Base-by-base conservation (phyloP, 169 alveolate species). In the Eimeria falciformis region DNA sequence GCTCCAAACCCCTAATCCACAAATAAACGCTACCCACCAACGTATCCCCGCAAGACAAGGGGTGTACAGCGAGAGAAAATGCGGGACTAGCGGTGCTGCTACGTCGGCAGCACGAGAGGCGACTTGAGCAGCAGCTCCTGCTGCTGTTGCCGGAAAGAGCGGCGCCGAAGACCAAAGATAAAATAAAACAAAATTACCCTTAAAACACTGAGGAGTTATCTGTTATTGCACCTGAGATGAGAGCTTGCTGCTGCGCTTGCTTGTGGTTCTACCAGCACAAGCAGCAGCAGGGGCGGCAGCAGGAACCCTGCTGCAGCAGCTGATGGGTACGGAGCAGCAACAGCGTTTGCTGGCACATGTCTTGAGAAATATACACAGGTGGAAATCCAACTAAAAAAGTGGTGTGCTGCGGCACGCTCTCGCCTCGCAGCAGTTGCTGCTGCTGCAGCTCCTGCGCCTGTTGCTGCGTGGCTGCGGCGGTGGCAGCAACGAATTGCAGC, bases 391-490 rank as follows among this genome's bases (percentile, higher is more conserved):
- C 86, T 46, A 33, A 77, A 77, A 77, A 46, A 33, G 25, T 47
- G 86, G 86, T 77, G 86, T 77, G 86, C 86, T 77, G 68, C 86
- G 25, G 86, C 69, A 47, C 50, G 65, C 65, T 77, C 68, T 68
- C 69, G 47, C 23, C 47, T 68, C 23, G 86, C 86, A 77, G 86
- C 86, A n/a, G 86, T 33, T 2, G 83, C 55, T 0, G 81, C 86
- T 77, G 65, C 86, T n/a, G 68, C 69, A 46, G 37, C 86, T 23
- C 58, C 86, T 45, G 46, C 86, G n/a, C 69, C 86, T 46, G 58
- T 68, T 53, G 86, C 58, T 77, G 86, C 86, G 86, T 47, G 86
- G 86, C 86, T 46, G 86, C 66, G 25, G 86, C 66, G 45, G 86
- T 33, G 45, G 86, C 86, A 46, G 69, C 86, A 21, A 68, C 86